Base-by-base conservation (phyloP, 495 filamentous ascomycete genomes). In the Trichocladium uniseriatum region DNA sequence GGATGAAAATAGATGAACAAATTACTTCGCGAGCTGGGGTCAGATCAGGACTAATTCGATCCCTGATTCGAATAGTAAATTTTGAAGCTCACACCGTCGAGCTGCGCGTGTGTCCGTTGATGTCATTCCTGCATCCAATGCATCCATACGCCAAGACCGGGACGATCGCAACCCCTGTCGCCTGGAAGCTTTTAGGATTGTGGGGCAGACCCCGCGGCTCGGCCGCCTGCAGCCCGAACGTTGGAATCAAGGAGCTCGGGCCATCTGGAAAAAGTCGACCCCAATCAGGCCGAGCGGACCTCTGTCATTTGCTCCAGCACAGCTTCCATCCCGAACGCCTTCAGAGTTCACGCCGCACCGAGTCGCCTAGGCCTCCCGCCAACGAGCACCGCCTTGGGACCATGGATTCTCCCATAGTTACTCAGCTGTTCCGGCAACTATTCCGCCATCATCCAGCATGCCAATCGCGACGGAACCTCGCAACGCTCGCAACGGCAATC, bases 371-470 rank as follows among this genome's bases (percentile, higher is more conserved):
- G 13, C 16, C 24, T 1, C 13, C 28, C 48, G 15, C 49, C 34
- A 35, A 16, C 19, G 21, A 41, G 10, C 43, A n/a, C 37, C 39
- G 3, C 36, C 18, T 16, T 28, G 42, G 36, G 38, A 56, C 37
- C 43, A 97, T 97, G 91, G 90, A 96, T 70, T 89, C 87, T 19
- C 81, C 82, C 32, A 63, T 86, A 37, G 73, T 91, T 51, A 79
- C 75, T 32, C 84, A 82, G 66, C 73, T 96, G 64, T 89, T 98
- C 57, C 76, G 82, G 51, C 83, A 84, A 65, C 78, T 97, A 15
- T 90, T 94, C 49, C 78, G 79, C 24, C 87, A 86, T 32, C 87
- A 87, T 59, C 74, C 75, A 24, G 66, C 74, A n/a, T 89, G 86
- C 51, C 79, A 79, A 55, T 78, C 71, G 35, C 62, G 79, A 52